Conservation (phyloP, 441 rosid genomes). For the Manihot esculenta region DNA sequence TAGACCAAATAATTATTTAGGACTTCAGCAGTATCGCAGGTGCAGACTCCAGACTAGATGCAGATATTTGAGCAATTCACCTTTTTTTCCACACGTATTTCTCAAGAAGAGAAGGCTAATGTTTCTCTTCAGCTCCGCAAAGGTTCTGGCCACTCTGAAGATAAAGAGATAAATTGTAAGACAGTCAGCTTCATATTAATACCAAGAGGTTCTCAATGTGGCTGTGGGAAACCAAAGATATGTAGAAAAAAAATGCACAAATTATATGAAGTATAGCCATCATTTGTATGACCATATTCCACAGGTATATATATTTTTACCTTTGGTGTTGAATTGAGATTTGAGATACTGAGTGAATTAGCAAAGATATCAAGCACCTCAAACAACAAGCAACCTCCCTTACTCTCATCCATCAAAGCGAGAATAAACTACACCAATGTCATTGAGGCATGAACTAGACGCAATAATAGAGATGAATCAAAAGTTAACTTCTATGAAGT, state of each 20-base stretch:
- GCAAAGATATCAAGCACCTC: neutral
- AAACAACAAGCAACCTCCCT: neutral
- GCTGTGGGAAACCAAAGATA: neutral
- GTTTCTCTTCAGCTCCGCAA: conserved; percentile 9
- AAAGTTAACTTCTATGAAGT: neutral
- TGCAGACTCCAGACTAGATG: neutral
- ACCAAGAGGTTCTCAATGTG: neutral
- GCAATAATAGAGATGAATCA: neutral
- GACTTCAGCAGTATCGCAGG: conserved; percentile 13
- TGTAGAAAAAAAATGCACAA: neutral
- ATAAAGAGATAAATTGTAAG: conserved; percentile 1
- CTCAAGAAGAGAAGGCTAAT: neutral
- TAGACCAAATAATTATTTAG: conserved; percentile 24
- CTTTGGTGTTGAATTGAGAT: neutral
- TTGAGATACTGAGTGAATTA: neutral
- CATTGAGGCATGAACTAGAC: too few relatives aligned
- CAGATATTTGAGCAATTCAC: conserved; percentile 4
- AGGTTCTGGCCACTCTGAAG: conserved; percentile 19
- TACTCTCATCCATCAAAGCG: too few relatives aligned
- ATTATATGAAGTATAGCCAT: neutral
- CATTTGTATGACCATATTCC: neutral
- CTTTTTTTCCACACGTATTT: neutral
- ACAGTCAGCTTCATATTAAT: conserved; percentile 17
- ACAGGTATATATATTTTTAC: neutral
- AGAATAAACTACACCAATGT: too few relatives aligned